Conservation (phyloP, 768 basidiomycete species). For the Mycena chlorophos region DNA sequence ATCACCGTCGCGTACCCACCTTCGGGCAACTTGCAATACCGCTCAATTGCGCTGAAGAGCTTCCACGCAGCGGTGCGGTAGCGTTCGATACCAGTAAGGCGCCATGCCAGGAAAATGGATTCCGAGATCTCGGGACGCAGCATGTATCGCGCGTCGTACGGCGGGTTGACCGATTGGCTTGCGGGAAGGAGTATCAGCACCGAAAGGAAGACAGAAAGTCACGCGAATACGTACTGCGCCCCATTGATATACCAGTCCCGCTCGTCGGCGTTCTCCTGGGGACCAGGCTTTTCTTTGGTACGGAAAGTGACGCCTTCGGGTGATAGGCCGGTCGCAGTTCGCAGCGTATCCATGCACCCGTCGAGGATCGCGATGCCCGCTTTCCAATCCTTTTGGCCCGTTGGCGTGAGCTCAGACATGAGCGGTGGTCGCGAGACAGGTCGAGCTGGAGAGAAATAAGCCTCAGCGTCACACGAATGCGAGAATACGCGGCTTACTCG, state of each 20-base stretch:
- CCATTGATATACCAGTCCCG: conserved; percentile 93
- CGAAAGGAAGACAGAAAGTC: not conserved
- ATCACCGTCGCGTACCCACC: conserved; percentile 85
- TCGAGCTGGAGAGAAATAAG: not conserved
- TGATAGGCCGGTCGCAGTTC: conserved; percentile 79
- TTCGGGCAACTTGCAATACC: conserved; percentile 69
- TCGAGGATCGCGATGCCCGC: conserved; percentile 12
- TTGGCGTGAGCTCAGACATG: conserved; percentile 7
- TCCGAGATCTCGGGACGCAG: conserved; percentile 60
- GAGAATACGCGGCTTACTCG: conserved; percentile 17
- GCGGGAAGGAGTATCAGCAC: conserved; percentile 24
- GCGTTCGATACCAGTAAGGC: conserved; percentile 77
- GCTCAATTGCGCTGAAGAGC: conserved; percentile 87
- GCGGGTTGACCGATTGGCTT: conserved; percentile 36
- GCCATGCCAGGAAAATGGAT: conserved; percentile 87
- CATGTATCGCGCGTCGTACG: conserved; percentile 91
- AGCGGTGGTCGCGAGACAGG: conserved; percentile 2
- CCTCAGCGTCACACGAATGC: not conserved
- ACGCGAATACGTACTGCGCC: conserved; percentile 45
- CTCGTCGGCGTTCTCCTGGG: conserved; percentile 37
- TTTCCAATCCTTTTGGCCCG: conserved; percentile 11
- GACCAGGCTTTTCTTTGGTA: conserved; percentile 51
- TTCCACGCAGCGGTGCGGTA: conserved; percentile 86
- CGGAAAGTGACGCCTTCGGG: conserved; percentile 90
- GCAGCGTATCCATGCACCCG: conserved; percentile 61